Percentiles rank a stretch among this genome's conserved stretches.
phyloP scores from a whole-genome alignment of 2,329 filamentous ascomycete species.

The Aspergillus tamarii region DNA sequence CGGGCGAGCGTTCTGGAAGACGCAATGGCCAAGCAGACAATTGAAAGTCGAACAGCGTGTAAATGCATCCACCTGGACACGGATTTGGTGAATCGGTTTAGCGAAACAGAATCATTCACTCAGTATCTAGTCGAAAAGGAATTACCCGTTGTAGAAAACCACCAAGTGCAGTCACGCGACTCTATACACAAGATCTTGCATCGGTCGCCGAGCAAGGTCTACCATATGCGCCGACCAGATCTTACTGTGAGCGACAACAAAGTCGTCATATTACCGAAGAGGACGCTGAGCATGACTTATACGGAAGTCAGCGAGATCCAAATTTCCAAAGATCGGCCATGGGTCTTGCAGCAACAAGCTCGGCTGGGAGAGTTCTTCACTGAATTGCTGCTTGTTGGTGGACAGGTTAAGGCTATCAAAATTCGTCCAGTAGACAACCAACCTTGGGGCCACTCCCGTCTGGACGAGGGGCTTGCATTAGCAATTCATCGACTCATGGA shows the following conservation, averaged over 20 bases:
- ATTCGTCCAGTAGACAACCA: slow-evolving; percentile 67
- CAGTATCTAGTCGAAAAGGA: slow-evolving; percentile 58
- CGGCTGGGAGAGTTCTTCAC: slow-evolving; percentile 70
- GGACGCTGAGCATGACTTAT: slow-evolving; percentile 57
- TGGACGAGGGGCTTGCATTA: slow-evolving; percentile 56
- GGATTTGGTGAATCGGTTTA: slow-evolving; percentile 59
- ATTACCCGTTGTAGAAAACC: slow-evolving; percentile 57
- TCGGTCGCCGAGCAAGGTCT: slow-evolving; percentile 50
- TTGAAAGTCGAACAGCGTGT: slow-evolving; percentile 62
- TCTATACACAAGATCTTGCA: slow-evolving; percentile 59
- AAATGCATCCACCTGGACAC: slow-evolving; percentile 66
- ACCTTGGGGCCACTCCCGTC: slow-evolving; percentile 63
- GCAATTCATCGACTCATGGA: slow-evolving; percentile 69
- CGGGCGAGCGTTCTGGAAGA: slow-evolving; percentile 69
- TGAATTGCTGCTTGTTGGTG: slow-evolving; percentile 68
- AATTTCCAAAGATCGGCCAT: slow-evolving; percentile 60
- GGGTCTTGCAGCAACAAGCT: slow-evolving; percentile 72
- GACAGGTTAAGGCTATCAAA: slow-evolving; percentile 66
- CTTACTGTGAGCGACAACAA: slow-evolving; percentile 59
- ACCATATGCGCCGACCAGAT: slow-evolving; percentile 61
- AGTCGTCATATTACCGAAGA: slow-evolving; percentile 61
- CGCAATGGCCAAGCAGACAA: slow-evolving; percentile 63
- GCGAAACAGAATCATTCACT: slow-evolving; percentile 69
- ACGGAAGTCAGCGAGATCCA: slow-evolving; percentile 57
- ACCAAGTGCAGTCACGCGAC: slow-evolving; percentile 56